These are phyloP conservation scores for Aureobasidium namibiae DNA, from an alignment of 2,329 filamentous ascomycete genomes.

Conservation along the genomic window DNA sequence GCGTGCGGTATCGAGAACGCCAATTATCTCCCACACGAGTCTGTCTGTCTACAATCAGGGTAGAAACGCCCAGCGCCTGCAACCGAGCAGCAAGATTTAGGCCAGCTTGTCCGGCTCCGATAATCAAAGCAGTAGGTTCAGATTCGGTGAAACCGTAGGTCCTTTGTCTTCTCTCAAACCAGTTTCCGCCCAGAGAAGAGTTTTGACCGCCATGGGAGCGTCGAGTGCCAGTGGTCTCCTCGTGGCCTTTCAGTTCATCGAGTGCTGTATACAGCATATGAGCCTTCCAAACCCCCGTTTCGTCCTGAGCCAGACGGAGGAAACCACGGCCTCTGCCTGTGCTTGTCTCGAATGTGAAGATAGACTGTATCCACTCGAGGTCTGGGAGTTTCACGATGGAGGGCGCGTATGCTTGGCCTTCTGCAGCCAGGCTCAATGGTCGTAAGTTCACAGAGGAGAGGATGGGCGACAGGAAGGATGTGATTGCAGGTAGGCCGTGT, in stretches of 20 bases:
- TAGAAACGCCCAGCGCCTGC: constrained; percentile 31
- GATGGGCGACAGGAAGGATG: constrained; percentile 30
- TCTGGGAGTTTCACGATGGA: constrained; percentile 44
- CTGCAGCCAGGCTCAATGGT: constrained; percentile 29
- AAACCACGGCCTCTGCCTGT: constrained; percentile 51
- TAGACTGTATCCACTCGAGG: constrained; percentile 49
- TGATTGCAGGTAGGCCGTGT: constrained; percentile 35
- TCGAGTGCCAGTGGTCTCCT: constrained; percentile 40
- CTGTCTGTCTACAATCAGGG: constrained; percentile 31
- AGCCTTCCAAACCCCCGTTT: constrained; percentile 47
- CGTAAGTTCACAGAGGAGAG: constrained; percentile 34
- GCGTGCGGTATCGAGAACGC: constrained; percentile 32
- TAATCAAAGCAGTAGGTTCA: constrained; percentile 52
- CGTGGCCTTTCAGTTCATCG: constrained; percentile 44
- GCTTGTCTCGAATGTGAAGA: constrained; percentile 46
- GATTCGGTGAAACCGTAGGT: constrained; percentile 26
- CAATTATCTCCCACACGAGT: constrained; percentile 33
- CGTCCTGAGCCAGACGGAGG: constrained; percentile 35
- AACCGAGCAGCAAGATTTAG: constrained; percentile 29
- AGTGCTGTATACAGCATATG: constrained; percentile 57
- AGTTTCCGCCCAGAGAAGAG: constrained; percentile 52
- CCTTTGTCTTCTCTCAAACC: constrained; percentile 32
- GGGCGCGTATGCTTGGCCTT: constrained; percentile 37
- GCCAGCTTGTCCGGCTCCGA: constrained; percentile 33
- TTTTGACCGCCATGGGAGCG: constrained; percentile 54